phyloP scores from a whole-genome alignment of 441 rosid species.

The Daphne laureola region DNA sequence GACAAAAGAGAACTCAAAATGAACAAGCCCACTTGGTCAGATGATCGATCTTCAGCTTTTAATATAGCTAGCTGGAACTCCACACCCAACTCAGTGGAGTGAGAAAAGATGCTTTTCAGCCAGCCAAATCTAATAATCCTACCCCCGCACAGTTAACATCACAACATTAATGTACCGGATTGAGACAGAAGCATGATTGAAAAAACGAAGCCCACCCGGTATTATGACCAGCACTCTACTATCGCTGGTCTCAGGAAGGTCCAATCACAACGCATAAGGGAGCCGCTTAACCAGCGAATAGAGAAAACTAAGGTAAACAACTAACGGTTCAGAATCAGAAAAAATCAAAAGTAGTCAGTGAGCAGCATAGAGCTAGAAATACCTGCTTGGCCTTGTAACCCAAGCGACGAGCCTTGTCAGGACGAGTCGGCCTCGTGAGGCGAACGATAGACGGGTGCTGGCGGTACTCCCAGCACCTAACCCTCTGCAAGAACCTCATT shows the following conservation, averaged over 20 bases:
- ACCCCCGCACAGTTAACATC: neutral
- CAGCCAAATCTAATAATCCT: neutral
- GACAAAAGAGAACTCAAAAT: too few relatives aligned
- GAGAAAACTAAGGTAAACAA: neutral
- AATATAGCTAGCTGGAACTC: too few relatives aligned
- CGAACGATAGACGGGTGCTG: conserved; percentile 63
- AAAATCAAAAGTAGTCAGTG: neutral
- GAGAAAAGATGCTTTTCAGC: too few relatives aligned
- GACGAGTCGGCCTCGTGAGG: conserved; percentile 49
- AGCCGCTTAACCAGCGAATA: conserved; percentile 31
- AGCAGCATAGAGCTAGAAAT: conserved; percentile 30
- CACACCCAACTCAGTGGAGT: too few relatives aligned
- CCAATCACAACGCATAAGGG: conserved; percentile 27
- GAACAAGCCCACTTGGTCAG: too few relatives aligned
- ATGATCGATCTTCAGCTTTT: too few relatives aligned
- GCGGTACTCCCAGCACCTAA: conserved; percentile 70
- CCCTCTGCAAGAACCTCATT: conserved; percentile 62
- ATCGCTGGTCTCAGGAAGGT: conserved; percentile 48
- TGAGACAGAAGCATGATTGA: conserved; percentile 34
- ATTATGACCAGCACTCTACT: conserved; percentile 23
- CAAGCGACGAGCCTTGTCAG: conserved; percentile 62
- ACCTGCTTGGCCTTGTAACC: conserved; percentile 73
- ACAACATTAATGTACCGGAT: conserved; percentile 18
- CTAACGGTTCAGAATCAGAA: neutral
- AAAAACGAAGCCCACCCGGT: conserved; percentile 26